These are phyloP conservation scores for Solanum chiquidenum DNA, from an alignment of 257 asterid species.

Conservation along the genomic window DNA sequence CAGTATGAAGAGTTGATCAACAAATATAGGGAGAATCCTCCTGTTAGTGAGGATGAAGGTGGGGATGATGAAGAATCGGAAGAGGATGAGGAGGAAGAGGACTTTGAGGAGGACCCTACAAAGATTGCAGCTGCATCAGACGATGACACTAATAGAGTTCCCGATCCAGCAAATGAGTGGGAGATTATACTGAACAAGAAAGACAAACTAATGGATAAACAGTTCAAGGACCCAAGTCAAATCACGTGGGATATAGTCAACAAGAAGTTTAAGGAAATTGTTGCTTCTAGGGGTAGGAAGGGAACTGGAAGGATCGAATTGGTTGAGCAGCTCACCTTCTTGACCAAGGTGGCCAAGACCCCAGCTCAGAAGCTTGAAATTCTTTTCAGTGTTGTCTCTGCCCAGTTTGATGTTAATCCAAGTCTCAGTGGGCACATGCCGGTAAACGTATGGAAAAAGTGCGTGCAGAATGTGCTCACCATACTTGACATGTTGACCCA, in stretches of 20 bases:
- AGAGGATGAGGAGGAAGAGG: constrained; percentile 20
- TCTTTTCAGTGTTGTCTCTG: constrained; percentile 40
- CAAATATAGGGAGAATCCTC: constrained; percentile 71
- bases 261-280: constrained; percentile 68
- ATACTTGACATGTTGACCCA: constrained; percentile 73
- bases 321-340: constrained; percentile 14
- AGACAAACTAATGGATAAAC: constrained; percentile 78
- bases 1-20: constrained; percentile 69
- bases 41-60: constrained; percentile 56
- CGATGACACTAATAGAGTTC: constrained; percentile 33
- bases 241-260: constrained; percentile 84
- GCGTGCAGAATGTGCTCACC: constrained; percentile 62
- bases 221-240: constrained; percentile 71
- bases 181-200: constrained; percentile 78
- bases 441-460: constrained; percentile 81
- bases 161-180: constrained; percentile 44
- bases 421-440: constrained; percentile 92
- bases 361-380: constrained; percentile 13
- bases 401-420: constrained; percentile 62
- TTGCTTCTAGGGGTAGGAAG: constrained; percentile 60
- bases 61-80: constrained; percentile 54
- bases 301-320: constrained; percentile 12
- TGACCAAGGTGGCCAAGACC: constrained; percentile 16
- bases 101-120: constrained; percentile 32
- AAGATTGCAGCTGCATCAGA: constrained; percentile 11